These are phyloP conservation scores for Metschnikowia drakensbergensis DNA, from an alignment of 805 yeast species.

Conservation along the genomic window DNA sequence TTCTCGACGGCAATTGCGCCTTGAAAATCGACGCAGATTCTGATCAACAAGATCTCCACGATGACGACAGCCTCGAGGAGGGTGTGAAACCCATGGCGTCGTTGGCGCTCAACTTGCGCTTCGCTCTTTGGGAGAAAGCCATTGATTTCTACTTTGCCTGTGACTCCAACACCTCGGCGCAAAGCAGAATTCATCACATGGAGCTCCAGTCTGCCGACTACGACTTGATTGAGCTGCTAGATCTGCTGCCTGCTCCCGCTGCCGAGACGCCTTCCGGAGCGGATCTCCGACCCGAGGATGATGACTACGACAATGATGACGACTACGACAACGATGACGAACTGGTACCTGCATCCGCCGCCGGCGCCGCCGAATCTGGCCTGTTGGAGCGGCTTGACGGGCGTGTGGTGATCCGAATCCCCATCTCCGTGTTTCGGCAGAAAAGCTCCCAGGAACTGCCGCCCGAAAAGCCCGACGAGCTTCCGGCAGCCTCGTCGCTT, in stretches of 20 bases:
- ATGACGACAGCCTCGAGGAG: constrained; percentile 40
- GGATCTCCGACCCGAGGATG: constrained; percentile 8
- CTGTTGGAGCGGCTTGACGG: constrained; percentile 23
- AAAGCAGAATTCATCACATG: constrained; percentile 16
- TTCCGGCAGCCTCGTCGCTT: constrained; percentile 13
- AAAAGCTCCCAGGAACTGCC: constrained; percentile 8
- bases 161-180: constrained; percentile 2
- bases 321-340: constrained; percentile 18
- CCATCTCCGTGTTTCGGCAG: constrained; percentile 25
- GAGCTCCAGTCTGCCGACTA: constrained; percentile 36
- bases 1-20: constrained; percentile 40
- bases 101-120: constrained; percentile 60
- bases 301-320: constrained; percentile 21
- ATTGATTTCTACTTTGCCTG: constrained; percentile 43
- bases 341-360: constrained; percentile 17
- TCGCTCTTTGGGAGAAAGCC: constrained; percentile 70
- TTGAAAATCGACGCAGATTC: constrained; percentile 20
- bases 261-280: neutral
- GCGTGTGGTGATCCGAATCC: constrained; percentile 32
- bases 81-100: constrained; percentile 30
- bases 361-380: constrained; percentile 8
- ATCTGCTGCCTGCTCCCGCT: neutral
- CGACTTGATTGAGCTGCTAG: constrained; percentile 29
- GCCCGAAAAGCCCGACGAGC: constrained; percentile 10
- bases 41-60: neutral